Evolutionary conservation across 1,139 yeast species (phyloP).

Genomic region (Hansenula sp.): DNA sequence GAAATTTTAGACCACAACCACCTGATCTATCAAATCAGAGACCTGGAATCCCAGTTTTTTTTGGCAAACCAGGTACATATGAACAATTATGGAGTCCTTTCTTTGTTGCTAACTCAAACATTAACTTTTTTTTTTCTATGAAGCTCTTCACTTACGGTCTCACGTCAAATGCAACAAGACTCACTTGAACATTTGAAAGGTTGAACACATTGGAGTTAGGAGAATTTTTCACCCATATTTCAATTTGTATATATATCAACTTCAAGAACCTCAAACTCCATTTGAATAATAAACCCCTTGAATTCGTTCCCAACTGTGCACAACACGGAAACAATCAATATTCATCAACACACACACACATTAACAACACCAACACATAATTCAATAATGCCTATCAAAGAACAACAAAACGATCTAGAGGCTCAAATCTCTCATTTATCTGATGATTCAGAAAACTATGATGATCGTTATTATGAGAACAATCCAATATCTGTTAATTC

Average conservation of each 20-base stretch:
- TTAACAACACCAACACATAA: background rate
- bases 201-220: background rate
- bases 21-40: too few species aligned
- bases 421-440: slow-evolving; percentile 13
- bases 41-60: too few species aligned
- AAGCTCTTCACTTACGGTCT: too few species aligned
- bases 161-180: background rate
- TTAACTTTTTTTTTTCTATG: background rate
- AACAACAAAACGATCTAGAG: slow-evolving; percentile 7
- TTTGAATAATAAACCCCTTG: too few species aligned
- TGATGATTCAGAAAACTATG: slow-evolving; percentile 10
- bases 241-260: too few species aligned
- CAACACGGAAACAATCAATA: background rate
- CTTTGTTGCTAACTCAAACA: too few species aligned
- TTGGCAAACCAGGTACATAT: too few species aligned
- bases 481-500: slow-evolving; percentile 1
- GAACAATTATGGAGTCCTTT: too few species aligned
- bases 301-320: too few species aligned
- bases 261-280: too few species aligned
- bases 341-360: background rate
- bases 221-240: background rate
- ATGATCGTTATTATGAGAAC: slow-evolving; percentile 7
- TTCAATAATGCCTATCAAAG: background rate
- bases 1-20: too few species aligned
- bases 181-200: background rate